Base-by-base conservation (phyloP, 2,329 filamentous ascomycete species). In the Pestalotiopsis sp. region DNA sequence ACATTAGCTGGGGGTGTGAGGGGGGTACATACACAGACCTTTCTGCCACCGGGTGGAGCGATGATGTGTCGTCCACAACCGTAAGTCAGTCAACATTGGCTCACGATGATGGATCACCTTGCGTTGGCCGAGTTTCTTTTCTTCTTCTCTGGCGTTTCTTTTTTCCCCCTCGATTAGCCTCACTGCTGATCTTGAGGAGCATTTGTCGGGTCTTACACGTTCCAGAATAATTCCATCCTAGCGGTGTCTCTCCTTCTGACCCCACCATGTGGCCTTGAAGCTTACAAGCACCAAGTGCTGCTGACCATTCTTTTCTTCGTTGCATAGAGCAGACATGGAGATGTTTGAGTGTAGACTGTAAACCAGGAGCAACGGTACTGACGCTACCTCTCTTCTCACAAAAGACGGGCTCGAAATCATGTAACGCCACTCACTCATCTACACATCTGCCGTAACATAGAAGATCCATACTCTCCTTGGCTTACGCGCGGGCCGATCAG, bases 141-240 rank as follows among this genome's bases (percentile, higher is more conserved):
- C 23, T 14, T 59, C 14, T 13, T 13, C 55, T 13, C 12, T 31
- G 12, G 55, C 55, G 17, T 58, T 23, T 23, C 20, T 7, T 49
- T n/a, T 7, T 20, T 20, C 13, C 11, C 12, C 25, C 11, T 27
- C 61, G 9, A 11, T 31, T 64, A 64, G 61, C 61, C 13, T 49
- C 31, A 36, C 31, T 36, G 31, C 38, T 39, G 25, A 17, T 64
- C 20, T 20, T 9, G 20, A 52, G 20, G 38, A 64, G 36, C 38
- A 31, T 64, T 23, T 12, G n/a, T 62, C 59, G 59, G 31, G 23
- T 62, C 59, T 20, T 25, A 17, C 38, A 39, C 59, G 27, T 62
- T 64, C 61, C 61, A 64, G 61, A 64, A 64, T 52, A 49, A 25
- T 64, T 64, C 61, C 36, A 62, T 62, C 36, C 25, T 62, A 27